These are phyloP conservation scores for Chytridium lagenaria DNA, from an alignment of 371 early-diverging fungal species.

Conservation along the genomic window DNA sequence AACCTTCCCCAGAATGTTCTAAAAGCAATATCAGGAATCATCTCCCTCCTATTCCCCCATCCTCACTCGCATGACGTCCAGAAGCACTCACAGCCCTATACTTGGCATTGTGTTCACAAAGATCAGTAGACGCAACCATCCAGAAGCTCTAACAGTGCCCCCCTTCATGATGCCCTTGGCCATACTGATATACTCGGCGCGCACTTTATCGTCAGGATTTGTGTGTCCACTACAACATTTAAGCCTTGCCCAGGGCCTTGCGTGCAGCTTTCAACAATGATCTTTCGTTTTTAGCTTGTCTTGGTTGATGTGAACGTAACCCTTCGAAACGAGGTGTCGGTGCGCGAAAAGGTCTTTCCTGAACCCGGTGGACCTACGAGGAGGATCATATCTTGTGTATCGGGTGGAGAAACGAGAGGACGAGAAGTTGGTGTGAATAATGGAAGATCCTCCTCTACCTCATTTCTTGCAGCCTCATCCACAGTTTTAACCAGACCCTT, in stretches of 20 bases:
- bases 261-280: slow-evolving; percentile 69
- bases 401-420: slow-evolving; percentile 40
- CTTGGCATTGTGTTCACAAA: slow-evolving; percentile 80
- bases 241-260: slow-evolving; percentile 60
- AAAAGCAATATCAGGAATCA: slow-evolving; percentile 64
- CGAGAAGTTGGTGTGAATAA: slow-evolving; percentile 15
- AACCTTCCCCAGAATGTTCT: slow-evolving; percentile 56
- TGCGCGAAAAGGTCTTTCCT: slow-evolving; percentile 84
- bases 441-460: slow-evolving; percentile 8
- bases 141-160: slow-evolving; percentile 55
- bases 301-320: slow-evolving; percentile 83
- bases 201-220: slow-evolving; percentile 69
- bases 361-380: slow-evolving; percentile 85
- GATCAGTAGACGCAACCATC: slow-evolving; percentile 65
- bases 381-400: slow-evolving; percentile 68
- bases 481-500: too few relatives aligned
- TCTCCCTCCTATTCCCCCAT: slow-evolving; percentile 11
- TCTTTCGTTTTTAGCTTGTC: slow-evolving; percentile 78
- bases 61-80: neutral
- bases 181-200: slow-evolving; percentile 67
- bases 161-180: slow-evolving; percentile 54
- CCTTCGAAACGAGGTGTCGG: slow-evolving; percentile 63
- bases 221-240: slow-evolving; percentile 73
- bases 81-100: slow-evolving; percentile 58
- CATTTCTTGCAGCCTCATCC: too few relatives aligned